phyloP scores from a whole-genome alignment of 176 grass and related monocot species.

The Phyllostachys edulis region DNA sequence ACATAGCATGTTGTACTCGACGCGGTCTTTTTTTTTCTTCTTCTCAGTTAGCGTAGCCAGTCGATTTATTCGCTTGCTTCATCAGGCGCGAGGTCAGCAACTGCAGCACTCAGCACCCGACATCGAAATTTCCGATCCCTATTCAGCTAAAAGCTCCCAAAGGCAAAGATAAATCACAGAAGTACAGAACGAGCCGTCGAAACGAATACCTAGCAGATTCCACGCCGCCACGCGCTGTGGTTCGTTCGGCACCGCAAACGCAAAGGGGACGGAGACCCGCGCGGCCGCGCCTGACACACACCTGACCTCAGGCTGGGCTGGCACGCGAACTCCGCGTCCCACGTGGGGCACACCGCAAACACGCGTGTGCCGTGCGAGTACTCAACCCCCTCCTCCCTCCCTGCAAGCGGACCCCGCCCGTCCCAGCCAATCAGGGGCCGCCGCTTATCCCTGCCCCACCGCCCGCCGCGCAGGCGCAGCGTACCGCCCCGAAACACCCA shows the following conservation, averaged over 20 bases:
- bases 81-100: background rate
- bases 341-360: constrained; percentile 30
- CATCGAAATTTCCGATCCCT: background rate
- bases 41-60: no score
- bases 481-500: background rate
- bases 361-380: constrained; percentile 25
- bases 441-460: constrained; percentile 16
- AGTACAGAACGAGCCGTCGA: background rate
- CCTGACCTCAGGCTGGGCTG: background rate
- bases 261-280: background rate
- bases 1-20: no score
- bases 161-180: background rate
- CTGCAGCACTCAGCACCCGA: background rate
- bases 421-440: background rate
- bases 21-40: no score
- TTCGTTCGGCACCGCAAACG: background rate
- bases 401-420: constrained; percentile 3
- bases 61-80: background rate
- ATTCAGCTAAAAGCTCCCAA: background rate
- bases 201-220: background rate
- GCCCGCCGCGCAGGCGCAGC: background rate
- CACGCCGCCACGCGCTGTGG: background rate
- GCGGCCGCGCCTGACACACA: background rate
- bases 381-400: background rate
- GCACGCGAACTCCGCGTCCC: constrained; percentile 21